Conservation (phyloP, 192 early-diverging fungal species). For the Lunasporangiospora selenospora region DNA sequence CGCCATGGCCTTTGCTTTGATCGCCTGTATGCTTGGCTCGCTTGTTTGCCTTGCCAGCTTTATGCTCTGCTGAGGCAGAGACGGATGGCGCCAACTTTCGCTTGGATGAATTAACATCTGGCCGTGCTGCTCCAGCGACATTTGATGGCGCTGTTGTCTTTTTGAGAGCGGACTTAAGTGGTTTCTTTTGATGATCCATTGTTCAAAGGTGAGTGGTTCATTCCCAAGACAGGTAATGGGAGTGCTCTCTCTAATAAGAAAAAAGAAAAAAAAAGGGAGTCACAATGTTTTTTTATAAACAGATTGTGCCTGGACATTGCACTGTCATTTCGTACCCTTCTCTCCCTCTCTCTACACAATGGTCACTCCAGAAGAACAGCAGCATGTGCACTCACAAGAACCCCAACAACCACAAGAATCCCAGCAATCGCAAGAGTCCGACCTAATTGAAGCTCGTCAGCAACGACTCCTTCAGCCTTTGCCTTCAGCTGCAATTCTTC, state of each 20-base stretch:
- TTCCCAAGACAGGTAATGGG: too few relatives aligned
- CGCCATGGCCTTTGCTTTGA: too few relatives aligned
- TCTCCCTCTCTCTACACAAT: too few relatives aligned
- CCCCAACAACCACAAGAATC: background rate
- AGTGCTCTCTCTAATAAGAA: too few relatives aligned
- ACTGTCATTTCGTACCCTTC: too few relatives aligned
- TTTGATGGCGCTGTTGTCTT: too few relatives aligned
- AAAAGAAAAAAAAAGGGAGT: constrained; percentile 38
- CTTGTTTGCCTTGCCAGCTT: constrained; percentile 9
- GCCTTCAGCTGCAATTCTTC: constrained; percentile 12
- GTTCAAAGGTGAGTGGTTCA: too few relatives aligned
- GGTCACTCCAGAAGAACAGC: too few relatives aligned
- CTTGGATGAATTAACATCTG: constrained; percentile 1
- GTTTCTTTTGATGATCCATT: constrained; percentile 28
- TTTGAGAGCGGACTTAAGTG: constrained; percentile 40
- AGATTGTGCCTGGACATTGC: too few relatives aligned
- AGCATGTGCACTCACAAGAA: background rate
- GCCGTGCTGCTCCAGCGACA: background rate
- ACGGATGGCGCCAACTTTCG: constrained; percentile 9
- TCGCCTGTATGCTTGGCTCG: too few relatives aligned
- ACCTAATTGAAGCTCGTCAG: constrained; percentile 34
- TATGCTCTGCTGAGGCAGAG: background rate
- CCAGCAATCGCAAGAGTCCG: background rate
- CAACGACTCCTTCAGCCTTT: constrained; percentile 27
- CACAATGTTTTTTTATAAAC: too few relatives aligned